Percentiles rank a stretch among this genome's conserved stretches.
These are phyloP conservation scores for Geotrichum restrictum DNA, from an alignment of 1,139 yeast species.

Conservation along the genomic window DNA sequence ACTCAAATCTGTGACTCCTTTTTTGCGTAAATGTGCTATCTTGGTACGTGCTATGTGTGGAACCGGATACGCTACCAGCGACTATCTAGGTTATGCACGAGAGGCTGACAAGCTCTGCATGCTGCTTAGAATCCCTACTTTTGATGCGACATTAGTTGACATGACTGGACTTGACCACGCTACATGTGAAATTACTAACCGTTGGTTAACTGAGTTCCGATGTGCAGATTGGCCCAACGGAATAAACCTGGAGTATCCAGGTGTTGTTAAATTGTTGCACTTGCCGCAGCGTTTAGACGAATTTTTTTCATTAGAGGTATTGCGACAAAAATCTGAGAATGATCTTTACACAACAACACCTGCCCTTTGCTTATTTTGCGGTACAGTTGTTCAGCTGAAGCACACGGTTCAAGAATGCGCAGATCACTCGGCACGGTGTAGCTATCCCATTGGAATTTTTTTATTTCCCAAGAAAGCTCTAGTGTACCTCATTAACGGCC, in stretches of 20 bases:
- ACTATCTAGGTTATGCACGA: conserved; percentile 27
- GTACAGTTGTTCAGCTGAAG: conserved; percentile 58
- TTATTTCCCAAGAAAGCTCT: conserved; percentile 69
- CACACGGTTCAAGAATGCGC: conserved; percentile 47
- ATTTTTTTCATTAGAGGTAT: conserved; percentile 45
- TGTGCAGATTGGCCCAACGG: no score
- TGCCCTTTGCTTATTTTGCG: conserved; percentile 84
- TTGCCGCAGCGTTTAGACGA: conserved; percentile 65
- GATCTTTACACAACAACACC: conserved; percentile 52
- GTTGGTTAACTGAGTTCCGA: not conserved
- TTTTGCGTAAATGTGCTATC: conserved; percentile 62
- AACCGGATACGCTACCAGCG: conserved; percentile 35
- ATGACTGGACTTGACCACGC: not conserved
- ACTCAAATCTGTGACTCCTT: conserved; percentile 57
- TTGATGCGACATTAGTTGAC: not conserved
- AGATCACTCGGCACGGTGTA: conserved; percentile 45
- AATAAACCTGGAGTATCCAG: conserved; percentile 55
- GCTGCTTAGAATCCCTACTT: conserved; percentile 50
- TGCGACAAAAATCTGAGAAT: conserved; percentile 32
- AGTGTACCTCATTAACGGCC: conserved; percentile 58
- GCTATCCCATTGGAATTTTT: conserved; percentile 69
- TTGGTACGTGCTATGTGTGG: conserved; percentile 45
- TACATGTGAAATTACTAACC: not conserved
- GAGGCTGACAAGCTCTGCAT: conserved; percentile 59
- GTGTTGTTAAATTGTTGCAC: conserved; percentile 53